Evolutionary conservation across 2,329 filamentous ascomycete species (phyloP).

Genomic region (Penicillium occitanis): DNA sequence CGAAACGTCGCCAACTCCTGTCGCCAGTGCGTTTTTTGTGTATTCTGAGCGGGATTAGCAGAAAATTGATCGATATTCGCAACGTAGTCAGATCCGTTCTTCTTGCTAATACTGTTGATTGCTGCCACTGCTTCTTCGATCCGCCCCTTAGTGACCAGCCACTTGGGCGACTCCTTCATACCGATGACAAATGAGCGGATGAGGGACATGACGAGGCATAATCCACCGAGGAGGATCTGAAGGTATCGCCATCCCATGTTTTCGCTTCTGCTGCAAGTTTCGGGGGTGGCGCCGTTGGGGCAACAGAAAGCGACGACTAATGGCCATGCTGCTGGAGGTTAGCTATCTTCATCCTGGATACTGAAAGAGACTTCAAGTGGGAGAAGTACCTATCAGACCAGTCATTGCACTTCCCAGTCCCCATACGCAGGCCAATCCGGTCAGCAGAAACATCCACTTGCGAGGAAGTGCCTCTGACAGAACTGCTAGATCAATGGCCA

Average conservation of each 20-base stretch:
- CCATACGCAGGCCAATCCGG: not conserved
- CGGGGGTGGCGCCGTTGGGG: not conserved
- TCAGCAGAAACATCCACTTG: not conserved
- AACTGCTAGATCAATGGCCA: not conserved
- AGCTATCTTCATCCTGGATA: no score
- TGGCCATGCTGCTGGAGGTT: not conserved
- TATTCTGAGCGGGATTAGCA: not conserved
- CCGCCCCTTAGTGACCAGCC: not conserved
- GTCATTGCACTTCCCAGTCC: not conserved
- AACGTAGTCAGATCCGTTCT: not conserved
- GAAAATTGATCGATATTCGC: not conserved
- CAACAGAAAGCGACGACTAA: not conserved
- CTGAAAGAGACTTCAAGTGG: not conserved
- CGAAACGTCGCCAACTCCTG: not conserved
- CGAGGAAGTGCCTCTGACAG: not conserved
- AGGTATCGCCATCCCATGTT: not conserved
- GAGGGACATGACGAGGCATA: not conserved
- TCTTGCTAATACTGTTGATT: not conserved
- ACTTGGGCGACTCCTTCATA: not conserved
- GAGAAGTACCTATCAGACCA: not conserved
- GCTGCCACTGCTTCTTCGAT: not conserved
- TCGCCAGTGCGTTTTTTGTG: not conserved
- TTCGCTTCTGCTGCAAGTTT: not conserved
- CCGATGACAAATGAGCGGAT: not conserved
- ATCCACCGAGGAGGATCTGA: not conserved